Conservation (phyloP, 805 yeast species). For the Metschnikowia peoriensis region DNA sequence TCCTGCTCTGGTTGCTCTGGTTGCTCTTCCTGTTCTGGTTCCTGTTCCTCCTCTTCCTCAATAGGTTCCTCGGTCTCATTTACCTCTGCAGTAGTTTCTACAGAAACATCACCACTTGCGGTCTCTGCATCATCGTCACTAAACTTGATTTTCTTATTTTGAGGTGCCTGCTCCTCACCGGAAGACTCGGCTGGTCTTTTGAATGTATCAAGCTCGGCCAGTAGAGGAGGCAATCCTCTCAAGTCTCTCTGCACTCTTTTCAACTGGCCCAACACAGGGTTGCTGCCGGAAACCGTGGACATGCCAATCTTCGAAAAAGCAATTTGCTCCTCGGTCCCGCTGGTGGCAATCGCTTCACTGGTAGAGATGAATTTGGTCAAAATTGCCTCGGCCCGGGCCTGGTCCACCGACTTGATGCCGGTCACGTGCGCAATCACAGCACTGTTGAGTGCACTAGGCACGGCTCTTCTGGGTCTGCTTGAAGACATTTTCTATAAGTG, state of each 20-base stretch:
- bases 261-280: conserved; percentile 57
- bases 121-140: conserved; percentile 19
- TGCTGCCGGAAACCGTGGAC: conserved; percentile 29
- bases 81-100: conserved; percentile 13
- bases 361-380: conserved; percentile 43
- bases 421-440: conserved; percentile 44
- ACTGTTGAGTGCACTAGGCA: conserved; percentile 45
- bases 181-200: conserved; percentile 7
- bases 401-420: conserved; percentile 27
- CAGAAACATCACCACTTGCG: conserved; percentile 10
- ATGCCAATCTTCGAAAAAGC: conserved; percentile 28
- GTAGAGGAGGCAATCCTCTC: conserved; percentile 72
- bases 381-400: conserved; percentile 45
- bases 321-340: conserved; percentile 24
- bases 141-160: conserved; percentile 27
- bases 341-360: conserved; percentile 36
- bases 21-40: conserved; percentile 5
- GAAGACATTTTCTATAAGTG: conserved; percentile 14
- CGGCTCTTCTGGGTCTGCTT: conserved; percentile 40
- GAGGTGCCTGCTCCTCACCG: conserved; percentile 9
- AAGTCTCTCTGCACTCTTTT: conserved; percentile 73
- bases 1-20: conserved; percentile 10
- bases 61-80: conserved; percentile 1
- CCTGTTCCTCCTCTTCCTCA: conserved; percentile 9
- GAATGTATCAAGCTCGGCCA: conserved; percentile 21